A percentile compares a stretch with the other conserved stretches of the same genome.
Evolutionary conservation across 1,284 basidiomycete species (phyloP).

Genomic region (Phylloboletellus chloephorus): DNA sequence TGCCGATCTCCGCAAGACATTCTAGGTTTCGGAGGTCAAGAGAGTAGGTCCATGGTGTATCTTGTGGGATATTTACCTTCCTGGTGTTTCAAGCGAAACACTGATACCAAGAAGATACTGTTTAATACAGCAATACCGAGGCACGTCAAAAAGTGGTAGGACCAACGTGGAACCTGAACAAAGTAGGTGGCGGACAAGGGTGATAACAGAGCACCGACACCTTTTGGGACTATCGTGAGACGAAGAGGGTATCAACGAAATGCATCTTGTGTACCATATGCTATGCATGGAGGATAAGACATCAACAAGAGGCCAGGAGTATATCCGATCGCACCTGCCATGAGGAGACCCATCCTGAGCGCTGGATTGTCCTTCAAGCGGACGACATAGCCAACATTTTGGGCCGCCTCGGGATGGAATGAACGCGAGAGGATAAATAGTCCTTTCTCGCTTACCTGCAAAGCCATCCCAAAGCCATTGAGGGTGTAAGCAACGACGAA

Average conservation of each 20-base stretch:
- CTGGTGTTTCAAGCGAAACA: conserved; percentile 51
- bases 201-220: conserved; percentile 49
- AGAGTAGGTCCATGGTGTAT: background rate
- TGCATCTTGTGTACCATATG: conserved; percentile 4
- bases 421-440: background rate
- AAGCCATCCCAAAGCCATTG: conserved; percentile 55
- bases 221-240: conserved; percentile 26
- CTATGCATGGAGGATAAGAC: conserved; percentile 21
- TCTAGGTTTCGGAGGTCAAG: conserved; percentile 2
- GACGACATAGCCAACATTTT: conserved; percentile 20
- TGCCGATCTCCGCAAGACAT: conserved; percentile 29
- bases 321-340: conserved; percentile 8
- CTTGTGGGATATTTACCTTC: conserved; percentile 35
- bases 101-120: conserved; percentile 35
- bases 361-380: conserved; percentile 18
- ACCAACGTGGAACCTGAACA: conserved; percentile 43
- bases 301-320: background rate
- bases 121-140: conserved; percentile 50
- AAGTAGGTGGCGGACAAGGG: conserved; percentile 61
- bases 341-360: conserved; percentile 20
- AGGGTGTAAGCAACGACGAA: conserved; percentile 52
- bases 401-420: conserved; percentile 15
- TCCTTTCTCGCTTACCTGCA: conserved; percentile 12
- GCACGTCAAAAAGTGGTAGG: conserved; percentile 58
- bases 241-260: background rate